A percentile compares a stretch with the other conserved stretches of the same genome.
phyloP scores from a whole-genome alignment of 2,329 filamentous ascomycete species.

The Trichophyton schoenleinii region DNA sequence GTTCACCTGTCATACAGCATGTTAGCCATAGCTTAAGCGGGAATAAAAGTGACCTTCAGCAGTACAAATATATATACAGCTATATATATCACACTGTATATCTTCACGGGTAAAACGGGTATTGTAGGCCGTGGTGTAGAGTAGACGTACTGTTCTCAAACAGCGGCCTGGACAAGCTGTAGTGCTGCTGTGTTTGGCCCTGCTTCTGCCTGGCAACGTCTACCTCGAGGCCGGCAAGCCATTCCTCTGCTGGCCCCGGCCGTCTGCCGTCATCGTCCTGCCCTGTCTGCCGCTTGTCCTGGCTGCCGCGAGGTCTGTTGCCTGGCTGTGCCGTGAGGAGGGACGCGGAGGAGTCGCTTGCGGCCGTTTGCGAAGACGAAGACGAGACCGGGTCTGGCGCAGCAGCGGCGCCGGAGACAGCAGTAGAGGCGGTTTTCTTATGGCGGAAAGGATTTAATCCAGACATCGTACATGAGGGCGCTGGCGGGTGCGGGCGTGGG shows the following conservation, averaged over 20 bases:
- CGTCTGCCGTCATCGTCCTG: neutral
- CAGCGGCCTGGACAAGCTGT: neutral
- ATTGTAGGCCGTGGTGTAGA: neutral
- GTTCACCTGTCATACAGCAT: neutral
- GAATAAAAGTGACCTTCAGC: neutral
- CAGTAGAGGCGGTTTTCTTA: constrained; percentile 22
- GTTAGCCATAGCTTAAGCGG: neutral
- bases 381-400: neutral
- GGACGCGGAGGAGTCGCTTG: constrained; percentile 14
- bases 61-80: neutral
- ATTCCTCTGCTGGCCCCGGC: neutral
- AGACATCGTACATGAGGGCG: constrained; percentile 29
- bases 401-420: neutral
- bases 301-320: neutral
- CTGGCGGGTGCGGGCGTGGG: constrained; percentile 1
- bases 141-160: neutral
- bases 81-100: neutral
- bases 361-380: no score
- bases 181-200: neutral
- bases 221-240: neutral
- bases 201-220: neutral
- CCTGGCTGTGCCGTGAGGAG: constrained; percentile 16
- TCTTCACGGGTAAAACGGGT: neutral
- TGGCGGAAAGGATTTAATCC: constrained; percentile 41
- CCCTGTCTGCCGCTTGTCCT: neutral